Evolutionary conservation across 139 green algal species (phyloP), one percentile per base, ranked within the genome.

Genomic region (Deuterostichococcus epilithicus): DNA sequence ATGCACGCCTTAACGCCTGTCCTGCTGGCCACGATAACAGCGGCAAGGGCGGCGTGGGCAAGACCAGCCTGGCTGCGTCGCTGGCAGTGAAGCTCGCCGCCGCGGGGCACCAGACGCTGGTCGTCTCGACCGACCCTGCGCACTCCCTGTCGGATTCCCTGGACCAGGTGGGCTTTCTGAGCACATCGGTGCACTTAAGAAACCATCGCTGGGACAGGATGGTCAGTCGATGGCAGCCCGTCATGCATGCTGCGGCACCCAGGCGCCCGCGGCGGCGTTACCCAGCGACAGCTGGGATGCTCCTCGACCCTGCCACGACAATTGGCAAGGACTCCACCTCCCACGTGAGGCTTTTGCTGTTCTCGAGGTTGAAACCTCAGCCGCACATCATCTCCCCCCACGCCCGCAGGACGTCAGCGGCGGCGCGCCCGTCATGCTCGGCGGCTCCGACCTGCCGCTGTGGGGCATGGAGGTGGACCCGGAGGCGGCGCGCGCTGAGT

Each of bases 71-170:
- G 74, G 89, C 92, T 10, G 92, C 94, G 13, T 94, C 87, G 3
- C 84, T 99, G 74, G 96, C 95, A 2, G 90, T 98, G 44, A 65
- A 76, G 26, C 68, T 73, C 34, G 95, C 95, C 28, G 86, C 83
- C 4, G 90, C 76, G 6, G 96, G 95, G 0, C 96, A 99, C 83
- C 93, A 86, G 26, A 94, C 89, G 4, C 89, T 99, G 38, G 84
- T 99, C 0, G 96, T 99, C 33, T 98, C 93, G 65, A 99, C 96
- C 0, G 96, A 99, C 78, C 96, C 96, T 10, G 96, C 96, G 1
- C 96, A 99, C 85, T 97, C 92, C 15, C 85, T 99, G 32, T 87
- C 86, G 30, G 96, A 99, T 88, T 97, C 93, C 8, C 85, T 99
- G 32, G 94, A 78, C 25, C 94, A 98, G 90, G 89, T 92, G n/a